phyloP scores from a whole-genome alignment of 2,329 filamentous ascomycete genomes.

The Cytospora schulzeri region DNA sequence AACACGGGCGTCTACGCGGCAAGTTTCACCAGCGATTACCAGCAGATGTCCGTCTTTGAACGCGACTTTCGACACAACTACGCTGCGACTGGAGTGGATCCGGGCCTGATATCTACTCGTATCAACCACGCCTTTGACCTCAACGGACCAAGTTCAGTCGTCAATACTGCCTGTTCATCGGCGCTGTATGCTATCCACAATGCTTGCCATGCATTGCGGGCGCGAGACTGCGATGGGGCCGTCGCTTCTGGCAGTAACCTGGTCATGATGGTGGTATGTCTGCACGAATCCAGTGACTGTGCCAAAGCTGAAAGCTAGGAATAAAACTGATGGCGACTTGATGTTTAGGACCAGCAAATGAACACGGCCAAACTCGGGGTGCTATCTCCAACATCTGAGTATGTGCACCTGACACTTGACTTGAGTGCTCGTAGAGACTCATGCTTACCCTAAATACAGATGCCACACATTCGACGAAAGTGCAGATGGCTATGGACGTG shows the following conservation, averaged over 20 bases:
- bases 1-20: slow-evolving; percentile 38
- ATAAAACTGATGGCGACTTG: too few species aligned
- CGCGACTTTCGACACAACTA: slow-evolving; percentile 33
- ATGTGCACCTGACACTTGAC: slow-evolving; percentile 34
- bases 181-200: slow-evolving; percentile 34
- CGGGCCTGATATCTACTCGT: slow-evolving; percentile 42
- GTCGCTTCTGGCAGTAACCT: slow-evolving; percentile 37
- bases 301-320: too few species aligned
- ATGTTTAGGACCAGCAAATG: slow-evolving; percentile 31
- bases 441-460: too few species aligned
- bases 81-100: slow-evolving; percentile 38
- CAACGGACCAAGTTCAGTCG: slow-evolving; percentile 33
- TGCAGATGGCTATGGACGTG: slow-evolving; percentile 53
- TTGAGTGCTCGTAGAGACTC: slow-evolving; percentile 30
- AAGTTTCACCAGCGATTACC: slow-evolving; percentile 30
- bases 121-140: slow-evolving; percentile 43
- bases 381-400: slow-evolving; percentile 36
- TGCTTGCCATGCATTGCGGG: slow-evolving; percentile 43
- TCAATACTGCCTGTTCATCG: slow-evolving; percentile 43
- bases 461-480: slow-evolving; percentile 37
- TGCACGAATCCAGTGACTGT: too few species aligned
- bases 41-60: slow-evolving; percentile 35
- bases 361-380: slow-evolving; percentile 37
- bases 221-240: slow-evolving; percentile 34
- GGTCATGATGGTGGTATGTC: slow-evolving; percentile 34